A percentile compares a stretch with the other conserved stretches of the same genome.
Conservation (phyloP, 1,284 basidiomycete genomes). For the Ganoderma leucocontextum region DNA sequence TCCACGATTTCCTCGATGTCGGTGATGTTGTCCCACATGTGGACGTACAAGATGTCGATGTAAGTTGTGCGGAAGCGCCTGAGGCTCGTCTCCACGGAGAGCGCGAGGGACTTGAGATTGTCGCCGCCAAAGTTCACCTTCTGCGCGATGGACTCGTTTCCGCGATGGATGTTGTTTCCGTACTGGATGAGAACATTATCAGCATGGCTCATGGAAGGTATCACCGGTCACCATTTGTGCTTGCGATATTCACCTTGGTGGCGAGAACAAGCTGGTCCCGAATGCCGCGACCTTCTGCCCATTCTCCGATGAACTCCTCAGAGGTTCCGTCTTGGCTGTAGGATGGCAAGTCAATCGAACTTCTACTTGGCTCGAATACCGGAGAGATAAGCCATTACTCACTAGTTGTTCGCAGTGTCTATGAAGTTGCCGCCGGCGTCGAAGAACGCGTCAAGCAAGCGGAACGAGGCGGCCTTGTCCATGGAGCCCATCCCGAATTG, state of each 20-base stretch:
- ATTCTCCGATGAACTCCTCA: slow-evolving; percentile 51
- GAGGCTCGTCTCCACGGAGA: slow-evolving; percentile 53
- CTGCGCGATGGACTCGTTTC: slow-evolving; percentile 39
- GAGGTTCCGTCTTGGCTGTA: slow-evolving; percentile 41
- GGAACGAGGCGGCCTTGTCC: slow-evolving; percentile 43
- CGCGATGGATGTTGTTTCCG: slow-evolving; percentile 43
- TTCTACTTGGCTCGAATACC: background rate
- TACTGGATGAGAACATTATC: slow-evolving; percentile 33
- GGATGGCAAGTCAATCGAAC: background rate
- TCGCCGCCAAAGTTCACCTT: slow-evolving; percentile 56
- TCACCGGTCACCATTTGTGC: background rate
- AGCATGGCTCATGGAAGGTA: background rate
- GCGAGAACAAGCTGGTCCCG: slow-evolving; percentile 55
- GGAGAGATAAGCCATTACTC: background rate
- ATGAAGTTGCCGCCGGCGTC: slow-evolving; percentile 45
- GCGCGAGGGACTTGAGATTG: slow-evolving; percentile 50
- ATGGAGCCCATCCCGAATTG: slow-evolving; percentile 49
- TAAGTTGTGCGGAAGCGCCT: slow-evolving; percentile 65
- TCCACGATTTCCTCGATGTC: slow-evolving; percentile 64
- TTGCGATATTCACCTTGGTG: slow-evolving; percentile 46
- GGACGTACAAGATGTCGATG: slow-evolving; percentile 53
- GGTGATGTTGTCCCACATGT: slow-evolving; percentile 58
- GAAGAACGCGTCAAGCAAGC: slow-evolving; percentile 44
- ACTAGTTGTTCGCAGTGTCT: slow-evolving; percentile 43
- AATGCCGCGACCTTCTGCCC: slow-evolving; percentile 48